These are phyloP conservation scores for Colletotrichum sp. DNA, from an alignment of 2,329 filamentous ascomycete species.

Conservation along the genomic window DNA sequence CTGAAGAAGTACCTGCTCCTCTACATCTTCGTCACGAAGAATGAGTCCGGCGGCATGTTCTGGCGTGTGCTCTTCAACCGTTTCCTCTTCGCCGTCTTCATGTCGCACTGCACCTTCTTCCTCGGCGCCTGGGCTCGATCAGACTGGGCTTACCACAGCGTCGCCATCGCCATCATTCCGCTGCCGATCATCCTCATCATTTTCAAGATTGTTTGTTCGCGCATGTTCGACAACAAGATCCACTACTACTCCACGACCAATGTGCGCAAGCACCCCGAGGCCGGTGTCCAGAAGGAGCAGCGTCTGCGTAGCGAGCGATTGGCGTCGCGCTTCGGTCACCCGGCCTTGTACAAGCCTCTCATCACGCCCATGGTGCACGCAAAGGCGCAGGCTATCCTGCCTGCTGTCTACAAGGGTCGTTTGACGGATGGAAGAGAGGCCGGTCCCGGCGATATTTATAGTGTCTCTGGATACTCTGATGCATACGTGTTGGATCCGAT, in stretches of 20 bases:
- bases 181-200: conserved; percentile 77
- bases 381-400: conserved; percentile 84
- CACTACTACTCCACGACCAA: conserved; percentile 78
- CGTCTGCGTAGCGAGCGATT: conserved; percentile 69
- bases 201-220: conserved; percentile 87
- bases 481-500: conserved; percentile 83
- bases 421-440: conserved; percentile 69
- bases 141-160: conserved; percentile 53
- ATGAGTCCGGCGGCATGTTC: conserved; percentile 89
- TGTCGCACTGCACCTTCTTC: conserved; percentile 80
- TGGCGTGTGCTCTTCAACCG: conserved; percentile 94
- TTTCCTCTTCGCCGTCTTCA: conserved; percentile 79
- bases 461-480: conserved; percentile 78
- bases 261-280: conserved; percentile 50
- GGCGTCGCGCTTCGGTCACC: conserved; percentile 84
- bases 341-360: conserved; percentile 84
- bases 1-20: conserved; percentile 95
- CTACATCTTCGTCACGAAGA: conserved; percentile 97
- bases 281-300: conserved; percentile 53
- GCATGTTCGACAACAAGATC: conserved; percentile 77
- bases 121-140: conserved; percentile 76
- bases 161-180: conserved; percentile 73
- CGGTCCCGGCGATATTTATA: conserved; percentile 58
- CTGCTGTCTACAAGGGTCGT: conserved; percentile 84
- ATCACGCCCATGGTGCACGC: conserved; percentile 96